phyloP scores from a whole-genome alignment of 306 rosid species.

The Cicer cuneatum region DNA sequence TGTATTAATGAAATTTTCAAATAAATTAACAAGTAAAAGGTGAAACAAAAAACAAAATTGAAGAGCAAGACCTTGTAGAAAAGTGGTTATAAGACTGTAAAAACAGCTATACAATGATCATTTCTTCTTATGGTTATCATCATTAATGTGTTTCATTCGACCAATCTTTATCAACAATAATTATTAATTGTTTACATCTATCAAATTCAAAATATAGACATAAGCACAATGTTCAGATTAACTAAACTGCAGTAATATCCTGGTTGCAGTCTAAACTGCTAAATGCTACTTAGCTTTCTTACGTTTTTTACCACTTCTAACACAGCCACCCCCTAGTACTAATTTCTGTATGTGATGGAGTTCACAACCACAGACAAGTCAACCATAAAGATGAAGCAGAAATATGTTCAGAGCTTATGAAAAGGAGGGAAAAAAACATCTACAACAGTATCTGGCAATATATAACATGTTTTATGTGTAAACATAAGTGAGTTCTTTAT shows the following conservation, averaged over 20 bases:
- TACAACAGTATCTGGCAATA: constrained; percentile 14
- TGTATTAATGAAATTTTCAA: background rate
- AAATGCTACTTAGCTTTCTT: constrained; percentile 2
- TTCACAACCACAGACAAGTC: constrained; percentile 4
- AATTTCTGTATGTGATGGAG: background rate
- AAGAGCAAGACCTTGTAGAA: background rate
- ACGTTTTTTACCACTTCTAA: background rate
- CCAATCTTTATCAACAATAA: background rate
- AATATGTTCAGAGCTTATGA: background rate
- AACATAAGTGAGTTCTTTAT: background rate
- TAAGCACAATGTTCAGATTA: constrained; percentile 6
- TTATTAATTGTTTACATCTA: background rate
- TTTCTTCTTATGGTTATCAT: background rate
- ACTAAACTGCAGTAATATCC: background rate
- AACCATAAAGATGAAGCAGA: constrained; percentile 1
- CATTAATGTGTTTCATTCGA: constrained; percentile 5
- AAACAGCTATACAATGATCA: background rate
- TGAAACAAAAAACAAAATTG: background rate
- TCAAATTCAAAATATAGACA: background rate
- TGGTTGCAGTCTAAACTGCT: background rate
- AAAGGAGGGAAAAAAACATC: background rate
- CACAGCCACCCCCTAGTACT: constrained; percentile 10
- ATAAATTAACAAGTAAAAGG: background rate
- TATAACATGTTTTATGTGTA: background rate
- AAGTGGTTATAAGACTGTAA: background rate